Percentiles rank a stretch among this genome's conserved stretches.
phyloP scores from a whole-genome alignment of 2,329 filamentous ascomycete genomes.

The Ophiostoma populinum region DNA sequence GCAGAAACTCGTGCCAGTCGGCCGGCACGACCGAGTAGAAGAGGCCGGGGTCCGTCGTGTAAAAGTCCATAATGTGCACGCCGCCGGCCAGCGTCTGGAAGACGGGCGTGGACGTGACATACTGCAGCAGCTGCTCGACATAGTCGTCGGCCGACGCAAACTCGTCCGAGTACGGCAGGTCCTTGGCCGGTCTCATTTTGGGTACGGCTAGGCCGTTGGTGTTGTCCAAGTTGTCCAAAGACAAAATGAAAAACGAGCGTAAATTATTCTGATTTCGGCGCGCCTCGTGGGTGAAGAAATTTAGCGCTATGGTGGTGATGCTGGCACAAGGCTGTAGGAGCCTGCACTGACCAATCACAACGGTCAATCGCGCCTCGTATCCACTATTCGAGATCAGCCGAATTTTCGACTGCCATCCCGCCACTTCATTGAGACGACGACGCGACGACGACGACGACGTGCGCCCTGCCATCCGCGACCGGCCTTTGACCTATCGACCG shows the following conservation, averaged over 20 bases:
- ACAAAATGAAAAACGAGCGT: neutral
- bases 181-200: conserved; percentile 13
- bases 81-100: conserved; percentile 87
- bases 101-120: conserved; percentile 54
- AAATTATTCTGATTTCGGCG: neutral
- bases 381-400: conserved; percentile 2
- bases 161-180: conserved; percentile 51
- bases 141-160: conserved; percentile 63
- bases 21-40: conserved; percentile 61
- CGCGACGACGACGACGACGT: neutral
- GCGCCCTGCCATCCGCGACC: neutral
- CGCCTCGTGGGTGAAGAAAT: conserved; percentile 1
- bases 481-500: too few species aligned
- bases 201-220: too few species aligned
- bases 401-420: conserved; percentile 3
- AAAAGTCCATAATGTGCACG: conserved; percentile 94
- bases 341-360: conserved; percentile 3
- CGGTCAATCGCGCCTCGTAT: neutral
- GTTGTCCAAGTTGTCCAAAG: neutral
- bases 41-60: conserved; percentile 68
- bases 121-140: conserved; percentile 58
- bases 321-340: conserved; percentile 3
- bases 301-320: conserved; percentile 2
- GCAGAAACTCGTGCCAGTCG: conserved; percentile 70
- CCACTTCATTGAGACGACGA: neutral